These are phyloP conservation scores for Diutina neorugosa DNA, from an alignment of 1,139 yeast species.

Conservation along the genomic window DNA sequence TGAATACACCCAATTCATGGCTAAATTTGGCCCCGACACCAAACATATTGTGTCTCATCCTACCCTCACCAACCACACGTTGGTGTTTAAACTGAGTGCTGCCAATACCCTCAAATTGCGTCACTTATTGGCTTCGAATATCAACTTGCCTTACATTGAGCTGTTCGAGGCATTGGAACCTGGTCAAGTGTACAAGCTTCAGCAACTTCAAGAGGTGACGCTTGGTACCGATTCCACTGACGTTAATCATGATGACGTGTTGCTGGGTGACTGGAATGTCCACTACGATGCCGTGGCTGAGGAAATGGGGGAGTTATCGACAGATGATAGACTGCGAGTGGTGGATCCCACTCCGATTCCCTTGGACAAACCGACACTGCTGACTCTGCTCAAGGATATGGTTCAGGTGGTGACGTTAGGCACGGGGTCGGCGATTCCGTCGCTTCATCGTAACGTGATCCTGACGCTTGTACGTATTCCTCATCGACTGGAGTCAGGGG, in stretches of 20 bases:
- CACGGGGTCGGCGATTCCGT: constrained; percentile 90
- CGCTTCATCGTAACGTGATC: constrained; percentile 72
- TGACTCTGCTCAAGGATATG: constrained; percentile 26
- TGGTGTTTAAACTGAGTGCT: constrained; percentile 48
- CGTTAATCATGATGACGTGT: constrained; percentile 13
- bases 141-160: constrained; percentile 34
- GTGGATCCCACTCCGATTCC: not conserved
- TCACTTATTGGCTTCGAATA: constrained; percentile 37
- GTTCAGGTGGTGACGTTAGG: constrained; percentile 76
- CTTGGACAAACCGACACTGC: not conserved
- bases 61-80: constrained; percentile 44
- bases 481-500: constrained; percentile 15
- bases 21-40: constrained; percentile 36
- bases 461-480: constrained; percentile 71
- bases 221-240: constrained; percentile 16
- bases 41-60: constrained; percentile 65
- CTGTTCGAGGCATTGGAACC: constrained; percentile 12
- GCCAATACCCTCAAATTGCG: constrained; percentile 44
- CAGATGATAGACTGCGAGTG: not conserved
- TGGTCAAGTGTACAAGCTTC: constrained; percentile 14
- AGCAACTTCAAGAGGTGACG: constrained; percentile 19
- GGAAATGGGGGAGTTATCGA: constrained; percentile 5
- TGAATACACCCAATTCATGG: constrained; percentile 33
- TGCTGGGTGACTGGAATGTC: constrained; percentile 22
- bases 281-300: constrained; percentile 4